Base-by-base conservation (phyloP, 306 rosid genomes). In the Lathyrus oleraceus region DNA sequence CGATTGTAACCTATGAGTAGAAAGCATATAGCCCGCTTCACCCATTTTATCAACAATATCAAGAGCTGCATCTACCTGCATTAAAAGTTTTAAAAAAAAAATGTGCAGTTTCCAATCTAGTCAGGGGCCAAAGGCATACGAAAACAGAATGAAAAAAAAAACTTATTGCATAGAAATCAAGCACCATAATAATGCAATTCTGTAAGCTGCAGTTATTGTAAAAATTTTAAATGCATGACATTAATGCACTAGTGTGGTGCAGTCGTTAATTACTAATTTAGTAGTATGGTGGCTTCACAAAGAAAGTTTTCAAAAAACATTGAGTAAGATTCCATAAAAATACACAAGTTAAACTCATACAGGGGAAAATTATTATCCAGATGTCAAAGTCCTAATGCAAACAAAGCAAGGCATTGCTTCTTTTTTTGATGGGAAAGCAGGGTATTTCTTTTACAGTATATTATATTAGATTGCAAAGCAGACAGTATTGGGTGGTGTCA, bases 61-160 rank as follows among this genome's bases (percentile, higher is more conserved):
- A 84, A 93, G 85, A 68, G 94, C 98, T 51, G 19, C 36, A 68
- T 79, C 87, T 76, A 85, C 87, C 98, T 93, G 81, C 65, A 75
- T 78, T 51, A 49, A 43, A 48, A 79, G 75, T 5, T 53, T 27
- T 13, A n/a, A 28, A 51, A 70, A 52, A 52, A 43, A 20, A 4
- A 62, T 23, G 73, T 32, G 57, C 65, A 67, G 20, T 12, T 54
- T 54, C n/a, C 69, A 48, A 9, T 70, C 40, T 69, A 25, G 25
- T 7, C 35, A 57, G 27, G 23, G 66, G 47, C 39, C 13, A 38
- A 10, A 47, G 70, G 67, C 38, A 30, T 17, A 28, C 20, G 53
- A 60, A 70, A 61, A 69, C 35, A 42, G 48, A 28, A 45, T 9
- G 4, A 54, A 48, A 20, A 43, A 65, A 48, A 20, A 43, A 65